Percentiles rank a stretch among this genome's conserved stretches.
phyloP scores from a whole-genome alignment of 352 stramenopile genomes.

The Phytopythium delawarense region DNA sequence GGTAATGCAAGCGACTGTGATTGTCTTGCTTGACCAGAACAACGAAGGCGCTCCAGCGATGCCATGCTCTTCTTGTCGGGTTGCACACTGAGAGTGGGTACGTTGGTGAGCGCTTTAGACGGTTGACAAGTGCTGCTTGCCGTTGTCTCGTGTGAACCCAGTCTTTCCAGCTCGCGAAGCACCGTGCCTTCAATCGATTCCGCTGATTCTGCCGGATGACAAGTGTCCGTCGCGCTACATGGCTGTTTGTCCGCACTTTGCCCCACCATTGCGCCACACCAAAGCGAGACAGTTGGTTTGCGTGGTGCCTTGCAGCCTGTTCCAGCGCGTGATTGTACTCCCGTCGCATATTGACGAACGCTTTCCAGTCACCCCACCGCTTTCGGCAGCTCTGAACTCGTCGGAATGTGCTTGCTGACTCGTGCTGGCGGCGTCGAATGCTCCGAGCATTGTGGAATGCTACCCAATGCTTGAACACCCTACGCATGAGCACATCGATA shows the following conservation, averaged over 20 bases:
- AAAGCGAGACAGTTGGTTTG: slow-evolving; percentile 14
- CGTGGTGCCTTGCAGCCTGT: slow-evolving; percentile 14
- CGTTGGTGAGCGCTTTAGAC: not conserved
- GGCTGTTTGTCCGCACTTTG: slow-evolving; percentile 19
- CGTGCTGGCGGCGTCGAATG: not conserved
- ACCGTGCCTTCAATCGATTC: slow-evolving; percentile 11
- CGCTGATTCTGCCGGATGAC: slow-evolving; percentile 20
- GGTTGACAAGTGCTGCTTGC: not conserved
- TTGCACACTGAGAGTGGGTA: not conserved
- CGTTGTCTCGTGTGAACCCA: not conserved
- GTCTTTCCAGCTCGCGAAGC: slow-evolving; percentile 21
- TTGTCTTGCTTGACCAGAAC: not conserved
- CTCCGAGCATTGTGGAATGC: not conserved
- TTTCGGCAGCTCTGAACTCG: not conserved
- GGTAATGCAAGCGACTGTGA: not conserved
- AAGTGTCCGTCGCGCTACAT: slow-evolving; percentile 14
- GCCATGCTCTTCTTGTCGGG: not conserved
- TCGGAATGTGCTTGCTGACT: not conserved
- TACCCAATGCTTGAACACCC: not conserved
- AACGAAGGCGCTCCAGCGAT: not conserved
- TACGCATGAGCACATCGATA: not conserved
- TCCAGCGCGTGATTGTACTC: not conserved
- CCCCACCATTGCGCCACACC: slow-evolving; percentile 17
- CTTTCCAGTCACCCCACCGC: not conserved
- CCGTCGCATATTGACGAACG: not conserved